Percentiles rank a stretch among this genome's conserved stretches.
Evolutionary conservation across 1,284 basidiomycete species (phyloP).

Genomic region (Blastosporella zonata): DNA sequence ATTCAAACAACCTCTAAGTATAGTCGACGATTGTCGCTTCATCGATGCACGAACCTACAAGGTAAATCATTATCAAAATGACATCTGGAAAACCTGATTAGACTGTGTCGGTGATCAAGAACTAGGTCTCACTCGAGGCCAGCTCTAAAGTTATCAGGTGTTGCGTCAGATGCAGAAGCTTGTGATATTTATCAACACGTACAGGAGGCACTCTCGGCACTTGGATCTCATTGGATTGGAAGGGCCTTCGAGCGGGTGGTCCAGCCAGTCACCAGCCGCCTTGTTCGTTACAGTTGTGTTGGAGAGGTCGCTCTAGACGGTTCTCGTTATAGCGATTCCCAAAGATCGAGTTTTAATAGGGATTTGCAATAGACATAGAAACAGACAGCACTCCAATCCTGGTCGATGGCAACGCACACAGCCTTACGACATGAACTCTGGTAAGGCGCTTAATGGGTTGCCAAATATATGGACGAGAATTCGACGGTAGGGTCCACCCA

Average conservation of each 20-base stretch:
- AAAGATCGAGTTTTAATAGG: background rate
- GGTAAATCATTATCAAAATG: conserved; percentile 6
- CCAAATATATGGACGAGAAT: no score
- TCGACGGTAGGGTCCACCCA: no score
- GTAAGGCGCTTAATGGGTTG: no score
- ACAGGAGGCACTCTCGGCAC: conserved; percentile 11
- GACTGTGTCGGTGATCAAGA: background rate
- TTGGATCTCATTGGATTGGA: conserved; percentile 5
- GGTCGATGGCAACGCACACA: background rate
- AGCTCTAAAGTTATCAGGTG: conserved; percentile 5
- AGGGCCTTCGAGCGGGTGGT: background rate
- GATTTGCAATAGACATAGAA: background rate
- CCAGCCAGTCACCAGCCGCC: conserved; percentile 12
- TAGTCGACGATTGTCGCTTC: no score
- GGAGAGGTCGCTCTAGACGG: background rate
- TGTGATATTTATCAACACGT: background rate
- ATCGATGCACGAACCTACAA: conserved; percentile 11
- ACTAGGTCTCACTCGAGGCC: conserved; percentile 5
- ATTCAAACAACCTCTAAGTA: background rate
- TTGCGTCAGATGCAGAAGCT: background rate
- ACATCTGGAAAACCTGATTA: background rate
- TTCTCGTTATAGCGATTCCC: background rate
- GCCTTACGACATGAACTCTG: no score
- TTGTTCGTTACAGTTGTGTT: background rate
- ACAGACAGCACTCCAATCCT: background rate